Base-by-base conservation (phyloP, 257 asterid genomes). In the Nicotiana tomentosiformis region DNA sequence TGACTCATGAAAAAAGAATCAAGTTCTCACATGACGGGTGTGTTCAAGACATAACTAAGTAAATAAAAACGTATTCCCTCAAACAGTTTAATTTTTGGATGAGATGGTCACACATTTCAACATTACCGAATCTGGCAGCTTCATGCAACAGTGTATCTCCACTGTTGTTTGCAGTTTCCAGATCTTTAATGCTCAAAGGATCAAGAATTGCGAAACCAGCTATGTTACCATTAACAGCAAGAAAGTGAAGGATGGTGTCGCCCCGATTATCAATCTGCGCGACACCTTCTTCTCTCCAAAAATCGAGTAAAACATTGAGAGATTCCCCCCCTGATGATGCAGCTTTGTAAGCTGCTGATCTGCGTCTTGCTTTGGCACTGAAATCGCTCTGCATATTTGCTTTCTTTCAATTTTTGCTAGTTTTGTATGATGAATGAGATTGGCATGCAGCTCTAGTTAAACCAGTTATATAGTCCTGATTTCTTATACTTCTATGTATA, bases 111-210 rank as follows among this genome's bases (percentile, higher is more conserved):
- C 78, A 20, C 14, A 72, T 72, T 72, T 72, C 14, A 72, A 72
- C 7, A 12, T 43, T 72, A 72, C 76, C 82, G 57, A 82, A 70
- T 57, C 84, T 76, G 0, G 67, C 82, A 14, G 82, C 77, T 77
- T 82, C 55, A 53, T 74, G 82, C 82, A 82, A 76, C 9, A 77
- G 76, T 18, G 77, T 82, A 58, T 82, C 76, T 7, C 82, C 85
- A 39, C 37, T 16, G 2, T 17, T 56, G 12, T 72, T 82, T 23
- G 23, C 16, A 39, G 37, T 39, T 58, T 62, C 79, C 23, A 82
- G 66, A 61, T 82, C 37, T 30, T 74, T 69, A 72, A 5, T 17
- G n/a, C 26, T 74, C 29, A 82, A 68, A 9, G 30, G 49, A 5
- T 43, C 62, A 39, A 60, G 77, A 60, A 82, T 29, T 35, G 20